These are phyloP conservation scores for Novakomyces olei DNA, from an alignment of 805 yeast species.

Conservation along the genomic window DNA sequence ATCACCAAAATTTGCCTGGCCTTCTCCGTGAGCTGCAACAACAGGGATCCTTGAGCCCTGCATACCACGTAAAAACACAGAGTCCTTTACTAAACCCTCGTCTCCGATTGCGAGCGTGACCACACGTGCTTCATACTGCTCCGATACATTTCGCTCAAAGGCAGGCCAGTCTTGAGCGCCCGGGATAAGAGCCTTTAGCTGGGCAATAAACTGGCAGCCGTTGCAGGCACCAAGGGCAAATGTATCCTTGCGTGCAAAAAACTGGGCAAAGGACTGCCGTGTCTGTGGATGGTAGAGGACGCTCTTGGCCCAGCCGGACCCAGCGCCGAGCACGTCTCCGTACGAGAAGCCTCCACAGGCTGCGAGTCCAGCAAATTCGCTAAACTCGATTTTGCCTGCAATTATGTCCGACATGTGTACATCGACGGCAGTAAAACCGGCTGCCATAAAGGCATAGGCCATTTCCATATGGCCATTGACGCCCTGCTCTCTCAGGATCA, in stretches of 20 bases:
- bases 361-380: constrained; percentile 75
- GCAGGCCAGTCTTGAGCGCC: constrained; percentile 93
- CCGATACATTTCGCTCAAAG: constrained; percentile 73
- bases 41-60: constrained; percentile 83
- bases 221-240: constrained; percentile 97
- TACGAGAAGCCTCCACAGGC: constrained; percentile 99
- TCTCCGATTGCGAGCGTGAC: constrained; percentile 63
- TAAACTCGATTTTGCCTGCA: constrained; percentile 45
- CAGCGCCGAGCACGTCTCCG: constrained; percentile 97
- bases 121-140: constrained; percentile 92
- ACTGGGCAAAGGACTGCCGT: constrained; percentile 49
- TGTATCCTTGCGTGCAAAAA: constrained; percentile 77
- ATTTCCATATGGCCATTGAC: constrained; percentile 95
- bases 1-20: constrained; percentile 52
- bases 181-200: constrained; percentile 68
- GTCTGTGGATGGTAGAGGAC: constrained; percentile 65
- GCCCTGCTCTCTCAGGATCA: constrained; percentile 94
- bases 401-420: constrained; percentile 91
- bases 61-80: constrained; percentile 72
- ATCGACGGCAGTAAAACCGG: constrained; percentile 85
- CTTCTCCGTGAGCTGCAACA: constrained; percentile 98
- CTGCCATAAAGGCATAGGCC: constrained; percentile 91
- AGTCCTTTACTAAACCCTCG: constrained; percentile 22
- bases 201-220: constrained; percentile 89
- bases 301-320: constrained; percentile 97